These are phyloP conservation scores for Hymenoscyphus scutula DNA, from an alignment of 2,329 filamentous ascomycete species.

Conservation along the genomic window DNA sequence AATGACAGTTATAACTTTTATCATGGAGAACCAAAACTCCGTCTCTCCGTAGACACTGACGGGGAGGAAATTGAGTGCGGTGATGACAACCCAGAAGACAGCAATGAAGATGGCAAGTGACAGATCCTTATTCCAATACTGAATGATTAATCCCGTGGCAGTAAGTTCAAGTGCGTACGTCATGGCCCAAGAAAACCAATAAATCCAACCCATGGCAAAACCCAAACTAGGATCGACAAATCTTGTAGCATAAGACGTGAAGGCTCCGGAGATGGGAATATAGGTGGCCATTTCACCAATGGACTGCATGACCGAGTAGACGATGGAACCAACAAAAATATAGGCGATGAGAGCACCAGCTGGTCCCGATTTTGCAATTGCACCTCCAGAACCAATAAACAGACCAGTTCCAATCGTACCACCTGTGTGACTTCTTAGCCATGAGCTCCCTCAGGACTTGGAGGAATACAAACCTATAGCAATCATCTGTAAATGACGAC, in stretches of 20 bases:
- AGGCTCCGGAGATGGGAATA: conserved; percentile 73
- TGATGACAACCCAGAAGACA: conserved; percentile 71
- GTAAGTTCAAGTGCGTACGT: conserved; percentile 73
- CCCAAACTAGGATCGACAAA: conserved; percentile 72
- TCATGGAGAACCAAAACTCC: conserved; percentile 74
- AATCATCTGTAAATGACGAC: conserved; percentile 66
- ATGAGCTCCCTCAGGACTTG: background rate
- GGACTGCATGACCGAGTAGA: conserved; percentile 72
- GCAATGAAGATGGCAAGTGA: conserved; percentile 71
- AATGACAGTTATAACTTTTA: conserved; percentile 74
- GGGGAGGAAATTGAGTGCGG: conserved; percentile 66
- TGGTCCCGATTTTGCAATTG: conserved; percentile 62
- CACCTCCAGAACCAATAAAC: conserved; percentile 65
- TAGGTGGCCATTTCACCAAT: conserved; percentile 74
- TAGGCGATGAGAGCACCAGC: conserved; percentile 67
- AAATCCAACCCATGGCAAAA: conserved; percentile 80
- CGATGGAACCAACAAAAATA: conserved; percentile 65
- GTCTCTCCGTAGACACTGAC: conserved; percentile 72
- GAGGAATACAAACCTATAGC: conserved; percentile 46
- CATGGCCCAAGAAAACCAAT: conserved; percentile 76
- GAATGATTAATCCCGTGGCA: conserved; percentile 70
- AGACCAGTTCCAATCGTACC: conserved; percentile 72
- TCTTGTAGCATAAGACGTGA: conserved; percentile 72
- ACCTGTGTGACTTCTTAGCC: conserved; percentile 36
- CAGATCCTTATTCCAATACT: conserved; percentile 65